A percentile compares a stretch with the other conserved stretches of the same genome.
phyloP scores from a whole-genome alignment of 148 eudicot species.

The Arbutus unedo region DNA sequence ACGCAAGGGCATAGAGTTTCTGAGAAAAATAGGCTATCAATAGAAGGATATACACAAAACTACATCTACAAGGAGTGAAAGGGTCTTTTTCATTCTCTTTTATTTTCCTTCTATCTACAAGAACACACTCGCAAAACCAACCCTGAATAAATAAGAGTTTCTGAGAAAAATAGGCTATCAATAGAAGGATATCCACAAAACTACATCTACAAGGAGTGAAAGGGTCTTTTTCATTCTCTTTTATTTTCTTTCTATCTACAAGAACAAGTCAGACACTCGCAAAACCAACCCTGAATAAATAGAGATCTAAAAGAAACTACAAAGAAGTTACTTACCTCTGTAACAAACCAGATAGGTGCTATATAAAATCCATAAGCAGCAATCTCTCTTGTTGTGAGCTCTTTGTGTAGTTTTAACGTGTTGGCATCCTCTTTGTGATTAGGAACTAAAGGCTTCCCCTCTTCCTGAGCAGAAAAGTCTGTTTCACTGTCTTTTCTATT shows the following conservation, averaged over 20 bases:
- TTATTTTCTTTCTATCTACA: background rate
- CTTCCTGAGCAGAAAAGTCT: constrained; percentile 52
- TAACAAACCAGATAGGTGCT: constrained; percentile 94
- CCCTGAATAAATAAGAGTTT: background rate
- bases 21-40: background rate
- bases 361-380: constrained; percentile 75
- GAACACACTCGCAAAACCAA: background rate
- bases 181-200: background rate
- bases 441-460: constrained; percentile 54
- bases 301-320: background rate
- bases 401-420: constrained; percentile 40
- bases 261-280: background rate
- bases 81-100: background rate
- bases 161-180: background rate
- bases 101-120: background rate
- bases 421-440: constrained; percentile 29
- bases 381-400: constrained; percentile 66
- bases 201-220: background rate
- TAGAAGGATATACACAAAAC: background rate
- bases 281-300: background rate
- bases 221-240: background rate
- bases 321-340: constrained; percentile 58
- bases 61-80: background rate
- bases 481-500: constrained; percentile 55
- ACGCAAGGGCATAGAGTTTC: background rate